These are phyloP conservation scores for Leccinum huronense DNA, from an alignment of 1,284 basidiomycete species.

Conservation along the genomic window DNA sequence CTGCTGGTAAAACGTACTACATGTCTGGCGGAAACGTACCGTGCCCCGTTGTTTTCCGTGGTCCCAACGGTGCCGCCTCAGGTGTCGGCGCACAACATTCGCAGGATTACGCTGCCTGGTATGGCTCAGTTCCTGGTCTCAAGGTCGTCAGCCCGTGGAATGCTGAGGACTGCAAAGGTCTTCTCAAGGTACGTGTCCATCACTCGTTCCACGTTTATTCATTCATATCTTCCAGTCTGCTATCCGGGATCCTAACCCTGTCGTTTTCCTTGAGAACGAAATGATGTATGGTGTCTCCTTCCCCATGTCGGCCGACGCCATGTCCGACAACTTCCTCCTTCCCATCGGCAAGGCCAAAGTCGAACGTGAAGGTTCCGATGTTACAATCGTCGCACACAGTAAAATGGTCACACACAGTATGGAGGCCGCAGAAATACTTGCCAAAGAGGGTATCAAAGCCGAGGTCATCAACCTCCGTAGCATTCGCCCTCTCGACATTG, in stretches of 20 bases:
- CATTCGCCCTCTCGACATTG: constrained; percentile 95
- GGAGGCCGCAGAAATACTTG: constrained; percentile 90
- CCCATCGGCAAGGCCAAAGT: constrained; percentile 99
- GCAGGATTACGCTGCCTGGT: constrained; percentile 93
- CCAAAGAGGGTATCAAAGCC: constrained; percentile 95
- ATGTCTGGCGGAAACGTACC: constrained; percentile 99
- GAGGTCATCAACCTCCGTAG: constrained; percentile 98
- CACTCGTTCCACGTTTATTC: constrained; percentile 5
- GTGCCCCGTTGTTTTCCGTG: constrained; percentile 99
- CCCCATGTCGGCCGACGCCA: constrained; percentile 92
- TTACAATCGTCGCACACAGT: constrained; percentile 97
- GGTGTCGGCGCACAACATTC: constrained; percentile 96
- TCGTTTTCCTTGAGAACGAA: constrained; percentile 99
- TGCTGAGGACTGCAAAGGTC: constrained; percentile 96
- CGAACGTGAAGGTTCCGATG: constrained; percentile 88
- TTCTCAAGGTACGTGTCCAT: constrained; percentile 74
- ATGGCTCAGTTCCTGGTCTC: constrained; percentile 93
- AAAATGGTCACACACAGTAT: constrained; percentile 93
- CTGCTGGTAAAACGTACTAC: constrained; percentile 99
- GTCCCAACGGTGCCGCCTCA: constrained; percentile 97
- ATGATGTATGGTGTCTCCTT: constrained; percentile 97
- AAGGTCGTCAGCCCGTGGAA: constrained; percentile 98
- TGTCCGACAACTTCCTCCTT: constrained; percentile 92
- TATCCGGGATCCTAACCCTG: constrained; percentile 97
- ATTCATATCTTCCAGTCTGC: constrained; percentile 59